phyloP scores from a whole-genome alignment of 2,329 filamentous ascomycete genomes.

The Aspergillus pseudonomiae region DNA sequence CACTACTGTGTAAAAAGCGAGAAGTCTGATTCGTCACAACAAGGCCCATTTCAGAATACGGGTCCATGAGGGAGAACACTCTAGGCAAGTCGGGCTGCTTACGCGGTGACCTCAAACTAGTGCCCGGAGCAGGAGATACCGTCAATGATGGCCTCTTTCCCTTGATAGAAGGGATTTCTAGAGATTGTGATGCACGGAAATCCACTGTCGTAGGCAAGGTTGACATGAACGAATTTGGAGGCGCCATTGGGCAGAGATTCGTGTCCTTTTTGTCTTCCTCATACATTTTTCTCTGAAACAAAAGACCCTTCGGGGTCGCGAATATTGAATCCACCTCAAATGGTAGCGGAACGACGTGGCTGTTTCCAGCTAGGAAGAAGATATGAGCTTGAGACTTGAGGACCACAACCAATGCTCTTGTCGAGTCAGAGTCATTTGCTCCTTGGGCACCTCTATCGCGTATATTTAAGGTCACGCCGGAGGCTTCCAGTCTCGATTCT shows the following conservation, averaged over 20 bases:
- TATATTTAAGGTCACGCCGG: conserved; percentile 29
- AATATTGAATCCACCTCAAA: conserved; percentile 91
- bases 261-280: conserved; percentile 23
- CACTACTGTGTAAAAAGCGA: conserved; percentile 32
- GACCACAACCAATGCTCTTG: conserved; percentile 80
- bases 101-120: conserved; percentile 59
- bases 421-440: conserved; percentile 21
- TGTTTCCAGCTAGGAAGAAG: conserved; percentile 85
- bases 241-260: conserved; percentile 54
- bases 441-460: conserved; percentile 29
- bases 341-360: conserved; percentile 86
- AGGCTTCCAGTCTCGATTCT: conserved; percentile 26
- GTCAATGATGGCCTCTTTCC: conserved; percentile 50
- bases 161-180: conserved; percentile 36
- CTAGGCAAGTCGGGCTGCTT: conserved; percentile 60
- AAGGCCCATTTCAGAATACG: conserved; percentile 80
- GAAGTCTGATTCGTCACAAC: conserved; percentile 63
- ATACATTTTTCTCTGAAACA: conserved; percentile 78
- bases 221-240: conserved; percentile 81
- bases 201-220: conserved; percentile 58
- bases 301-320: conserved; percentile 77
- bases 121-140: conserved; percentile 57
- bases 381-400: conserved; percentile 91
- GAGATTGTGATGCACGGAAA: conserved; percentile 37
- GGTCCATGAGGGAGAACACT: conserved; percentile 82